Evolutionary conservation across 495 filamentous ascomycete species (phyloP).

Genomic region (Neurospora sp.): DNA sequence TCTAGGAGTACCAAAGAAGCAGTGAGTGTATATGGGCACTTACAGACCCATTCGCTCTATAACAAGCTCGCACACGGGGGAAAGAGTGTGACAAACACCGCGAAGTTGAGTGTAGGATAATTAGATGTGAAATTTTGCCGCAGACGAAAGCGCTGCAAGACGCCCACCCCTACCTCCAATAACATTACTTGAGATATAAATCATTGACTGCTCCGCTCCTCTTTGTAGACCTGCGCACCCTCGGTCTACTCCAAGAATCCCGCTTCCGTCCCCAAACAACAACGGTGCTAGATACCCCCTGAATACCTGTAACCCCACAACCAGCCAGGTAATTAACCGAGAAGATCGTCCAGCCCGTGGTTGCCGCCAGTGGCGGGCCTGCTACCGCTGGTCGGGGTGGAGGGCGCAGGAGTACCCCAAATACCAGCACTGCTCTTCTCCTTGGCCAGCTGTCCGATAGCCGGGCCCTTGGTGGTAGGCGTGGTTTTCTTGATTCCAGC

Average conservation of each 20-base stretch:
- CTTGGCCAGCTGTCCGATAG: constrained; percentile 87
- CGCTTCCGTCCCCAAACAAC: background rate
- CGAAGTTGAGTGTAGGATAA: background rate
- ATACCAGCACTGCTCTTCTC: constrained; percentile 90
- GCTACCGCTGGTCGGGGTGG: constrained; percentile 1
- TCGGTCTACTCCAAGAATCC: background rate
- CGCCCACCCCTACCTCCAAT: background rate
- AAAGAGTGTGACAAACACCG: background rate
- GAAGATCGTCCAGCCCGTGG: constrained; percentile 33
- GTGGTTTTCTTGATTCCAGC: constrained; percentile 68
- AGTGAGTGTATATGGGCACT: background rate
- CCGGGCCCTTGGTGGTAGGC: constrained; percentile 49
- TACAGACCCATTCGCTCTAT: background rate
- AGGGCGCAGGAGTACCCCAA: constrained; percentile 50
- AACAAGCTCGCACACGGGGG: background rate
- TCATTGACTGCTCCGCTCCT: background rate
- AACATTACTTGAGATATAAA: background rate
- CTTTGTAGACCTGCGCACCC: background rate
- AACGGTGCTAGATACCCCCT: background rate
- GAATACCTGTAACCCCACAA: background rate
- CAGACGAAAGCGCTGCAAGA: background rate
- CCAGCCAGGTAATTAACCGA: constrained; percentile 21
- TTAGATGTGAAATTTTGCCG: background rate
- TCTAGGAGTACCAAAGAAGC: background rate
- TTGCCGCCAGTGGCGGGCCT: constrained; percentile 17